phyloP scores from a whole-genome alignment of 163 green algal genomes.

The Scenedesmus sp. region DNA sequence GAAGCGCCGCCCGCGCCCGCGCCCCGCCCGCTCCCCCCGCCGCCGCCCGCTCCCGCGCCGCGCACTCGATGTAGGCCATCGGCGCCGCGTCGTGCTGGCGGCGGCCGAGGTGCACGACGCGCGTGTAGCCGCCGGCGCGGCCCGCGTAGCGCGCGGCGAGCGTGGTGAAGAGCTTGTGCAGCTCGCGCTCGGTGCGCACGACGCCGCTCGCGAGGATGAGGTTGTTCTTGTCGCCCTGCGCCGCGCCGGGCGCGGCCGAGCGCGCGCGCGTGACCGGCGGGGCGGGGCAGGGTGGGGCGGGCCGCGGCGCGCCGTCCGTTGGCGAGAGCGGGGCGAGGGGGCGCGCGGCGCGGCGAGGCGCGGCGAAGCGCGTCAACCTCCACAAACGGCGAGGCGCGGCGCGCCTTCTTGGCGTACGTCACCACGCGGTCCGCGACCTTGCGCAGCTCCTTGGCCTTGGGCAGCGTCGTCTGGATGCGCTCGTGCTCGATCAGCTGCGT shows the following conservation, averaged over 20 bases:
- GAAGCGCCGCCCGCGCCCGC: background rate
- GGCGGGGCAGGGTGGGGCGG: too few relatives aligned
- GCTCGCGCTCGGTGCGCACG: conserved; percentile 71
- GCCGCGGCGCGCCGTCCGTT: too few relatives aligned
- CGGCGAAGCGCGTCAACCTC: background rate
- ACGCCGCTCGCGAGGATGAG: conserved; percentile 44
- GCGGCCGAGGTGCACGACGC: conserved; percentile 74
- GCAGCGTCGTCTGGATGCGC: conserved; percentile 90
- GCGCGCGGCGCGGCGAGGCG: too few relatives aligned
- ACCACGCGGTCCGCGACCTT: conserved; percentile 86
- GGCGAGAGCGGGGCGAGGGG: too few relatives aligned
- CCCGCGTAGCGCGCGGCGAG: conserved; percentile 82
- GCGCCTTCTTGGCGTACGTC: conserved; percentile 86
- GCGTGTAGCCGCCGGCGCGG: conserved; percentile 87
- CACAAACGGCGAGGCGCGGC: conserved; percentile 7
- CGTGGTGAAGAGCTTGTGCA: conserved; percentile 86
- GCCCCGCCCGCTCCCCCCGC: background rate
- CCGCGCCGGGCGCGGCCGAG: too few relatives aligned
- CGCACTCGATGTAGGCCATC: conserved; percentile 91
- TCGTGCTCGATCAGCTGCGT: conserved; percentile 91
- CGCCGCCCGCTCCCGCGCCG: background rate
- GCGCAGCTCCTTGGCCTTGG: conserved; percentile 88
- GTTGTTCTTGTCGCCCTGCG: conserved; percentile 19
- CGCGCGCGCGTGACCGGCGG: too few relatives aligned
- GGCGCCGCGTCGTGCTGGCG: conserved; percentile 78